Evolutionary conservation across 495 filamentous ascomycete species (phyloP).

Genomic region (Aspergillus carlsbadensis): DNA sequence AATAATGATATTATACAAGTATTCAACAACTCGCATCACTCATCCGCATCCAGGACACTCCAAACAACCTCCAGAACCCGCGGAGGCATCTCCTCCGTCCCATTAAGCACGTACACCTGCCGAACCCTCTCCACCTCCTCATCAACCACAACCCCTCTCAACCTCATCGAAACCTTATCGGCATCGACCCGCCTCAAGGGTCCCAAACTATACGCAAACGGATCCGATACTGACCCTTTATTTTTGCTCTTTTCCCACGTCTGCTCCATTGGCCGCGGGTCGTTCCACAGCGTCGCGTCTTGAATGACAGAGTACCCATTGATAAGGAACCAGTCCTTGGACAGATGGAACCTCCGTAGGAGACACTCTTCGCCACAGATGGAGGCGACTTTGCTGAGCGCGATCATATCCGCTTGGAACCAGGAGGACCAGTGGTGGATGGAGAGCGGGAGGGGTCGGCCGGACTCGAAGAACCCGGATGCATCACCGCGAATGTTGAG

Average conservation of each 20-base stretch:
- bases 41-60: not conserved
- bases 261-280: slow-evolving; percentile 25
- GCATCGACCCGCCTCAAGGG: slow-evolving; percentile 20
- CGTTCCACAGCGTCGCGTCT: slow-evolving; percentile 14
- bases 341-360: slow-evolving; percentile 55
- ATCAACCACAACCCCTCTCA: slow-evolving; percentile 14
- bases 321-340: slow-evolving; percentile 24
- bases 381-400: slow-evolving; percentile 46
- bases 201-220: slow-evolving; percentile 22
- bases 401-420: slow-evolving; percentile 53
- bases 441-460: slow-evolving; percentile 46
- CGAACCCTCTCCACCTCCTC: slow-evolving; percentile 7
- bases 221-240: slow-evolving; percentile 7
- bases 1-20: too few relatives aligned
- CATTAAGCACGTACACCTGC: slow-evolving; percentile 21
- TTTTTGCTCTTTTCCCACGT: slow-evolving; percentile 26
- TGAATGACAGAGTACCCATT: slow-evolving; percentile 24
- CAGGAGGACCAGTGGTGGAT: slow-evolving; percentile 61
- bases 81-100: slow-evolving; percentile 6
- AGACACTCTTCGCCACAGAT: slow-evolving; percentile 56
- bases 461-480: slow-evolving; percentile 57
- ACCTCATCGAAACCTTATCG: slow-evolving; percentile 21
- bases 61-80: slow-evolving; percentile 27
- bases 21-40: too few relatives aligned
- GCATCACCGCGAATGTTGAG: slow-evolving; percentile 50